Conservation (phyloP, 257 asterid species). For the Solanum paucissectum region DNA sequence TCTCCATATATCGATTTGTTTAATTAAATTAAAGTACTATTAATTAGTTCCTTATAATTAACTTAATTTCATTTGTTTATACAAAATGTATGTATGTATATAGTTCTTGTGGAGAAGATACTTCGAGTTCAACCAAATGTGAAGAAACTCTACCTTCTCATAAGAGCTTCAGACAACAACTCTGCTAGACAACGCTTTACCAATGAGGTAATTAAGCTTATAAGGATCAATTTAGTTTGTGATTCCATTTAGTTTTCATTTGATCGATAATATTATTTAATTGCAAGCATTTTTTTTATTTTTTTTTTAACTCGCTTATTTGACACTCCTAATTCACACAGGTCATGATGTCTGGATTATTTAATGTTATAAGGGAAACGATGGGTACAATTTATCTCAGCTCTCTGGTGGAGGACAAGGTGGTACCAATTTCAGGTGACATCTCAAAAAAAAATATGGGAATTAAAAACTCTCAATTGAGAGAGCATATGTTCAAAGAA, state of each 20-base stretch:
- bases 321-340: not conserved
- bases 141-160: constrained; percentile 28
- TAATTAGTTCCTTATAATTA: not conserved
- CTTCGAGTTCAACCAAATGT: constrained; percentile 39
- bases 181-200: constrained; percentile 16
- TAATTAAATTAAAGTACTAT: no score
- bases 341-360: not conserved
- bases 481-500: constrained; percentile 25
- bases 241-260: no score
- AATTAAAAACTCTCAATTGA: constrained; percentile 6
- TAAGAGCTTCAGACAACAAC: constrained; percentile 6
- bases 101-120: constrained; percentile 39
- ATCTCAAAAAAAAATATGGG: constrained; percentile 13
- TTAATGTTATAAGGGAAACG: not conserved
- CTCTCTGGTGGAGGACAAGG: constrained; percentile 4
- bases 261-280: no score
- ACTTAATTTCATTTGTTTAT: not conserved
- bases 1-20: not conserved
- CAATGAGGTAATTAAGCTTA: constrained; percentile 26
- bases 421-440: constrained; percentile 11
- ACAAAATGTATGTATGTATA: not conserved
- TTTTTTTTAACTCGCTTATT: no score
- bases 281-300: no score
- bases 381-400: not conserved
- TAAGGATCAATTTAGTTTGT: no score